Percentiles rank a stretch among this genome's conserved stretches.
Conservation (phyloP, 441 rosid species). For the Erodium texanum region DNA sequence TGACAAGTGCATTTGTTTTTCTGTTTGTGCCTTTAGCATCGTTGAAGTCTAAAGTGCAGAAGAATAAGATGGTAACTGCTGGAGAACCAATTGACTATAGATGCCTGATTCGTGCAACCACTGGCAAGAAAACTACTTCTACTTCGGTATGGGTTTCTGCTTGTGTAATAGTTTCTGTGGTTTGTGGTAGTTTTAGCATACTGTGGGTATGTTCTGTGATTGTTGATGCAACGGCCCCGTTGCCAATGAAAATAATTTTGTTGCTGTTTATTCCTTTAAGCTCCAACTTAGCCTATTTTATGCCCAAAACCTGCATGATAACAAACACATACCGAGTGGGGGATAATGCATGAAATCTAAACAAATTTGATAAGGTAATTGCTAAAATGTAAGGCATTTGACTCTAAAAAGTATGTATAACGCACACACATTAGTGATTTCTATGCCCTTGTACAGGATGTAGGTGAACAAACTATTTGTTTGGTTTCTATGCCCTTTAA, state of each 20-base stretch:
- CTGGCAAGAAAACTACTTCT: slow-evolving; percentile 68
- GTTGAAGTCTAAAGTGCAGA: slow-evolving; percentile 65
- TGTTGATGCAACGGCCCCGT: background rate
- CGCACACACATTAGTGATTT: too few species aligned
- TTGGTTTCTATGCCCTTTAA: background rate
- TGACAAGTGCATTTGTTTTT: background rate
- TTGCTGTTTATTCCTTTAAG: too few species aligned
- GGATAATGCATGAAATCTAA: too few species aligned
- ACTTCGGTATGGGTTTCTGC: slow-evolving; percentile 48
- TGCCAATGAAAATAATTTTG: too few species aligned
- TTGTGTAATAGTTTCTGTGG: background rate
- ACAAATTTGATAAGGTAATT: too few species aligned
- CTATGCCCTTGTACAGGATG: too few species aligned
- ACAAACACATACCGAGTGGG: too few species aligned
- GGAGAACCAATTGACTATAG: slow-evolving; percentile 55
- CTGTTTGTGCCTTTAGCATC: slow-evolving; percentile 38
- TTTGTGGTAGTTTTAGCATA: background rate
- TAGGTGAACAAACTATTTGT: background rate
- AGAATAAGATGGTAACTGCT: slow-evolving; percentile 49
- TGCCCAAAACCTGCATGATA: too few species aligned
- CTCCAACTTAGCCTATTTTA: too few species aligned
- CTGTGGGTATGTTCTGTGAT: background rate
- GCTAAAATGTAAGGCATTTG: too few species aligned
- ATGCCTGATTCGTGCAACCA: slow-evolving; percentile 83
- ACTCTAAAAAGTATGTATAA: too few species aligned